Evolutionary conservation across 371 early-diverging fungal species (phyloP), one percentile per base, ranked within the genome.

Genomic region (Nematocida minor): DNA sequence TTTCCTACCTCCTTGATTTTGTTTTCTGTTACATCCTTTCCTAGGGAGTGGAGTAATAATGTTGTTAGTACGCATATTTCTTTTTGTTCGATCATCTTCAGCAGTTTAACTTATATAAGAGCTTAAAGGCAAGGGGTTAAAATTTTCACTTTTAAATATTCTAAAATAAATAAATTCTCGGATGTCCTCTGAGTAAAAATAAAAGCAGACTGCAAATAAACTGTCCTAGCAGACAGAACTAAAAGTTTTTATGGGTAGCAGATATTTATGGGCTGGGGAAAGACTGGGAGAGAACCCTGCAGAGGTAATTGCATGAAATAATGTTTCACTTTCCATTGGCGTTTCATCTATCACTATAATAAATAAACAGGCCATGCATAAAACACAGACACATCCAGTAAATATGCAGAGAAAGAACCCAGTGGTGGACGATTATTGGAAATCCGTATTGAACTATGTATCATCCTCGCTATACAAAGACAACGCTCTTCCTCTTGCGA

Each of bases 401-500:
- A 62, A 42, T 41, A 46, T 55, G 55, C 55, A 68, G 20, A 74
- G 60, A 60, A 74, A 74, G 53, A 27, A 74, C 14, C 48, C 22
- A 16, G 34, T 41, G 25, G 55, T 74, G 44, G 77, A 74, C 18
- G 77, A 74, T 49, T 74, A 74, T 55, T 74, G 77, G 77, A 74
- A 64, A 34, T 22, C 40, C 44, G 36, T 74, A 29, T 48, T 74
- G 29, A 53, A 40, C 16, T 62, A 64, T 48, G 34, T 74, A 11
- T 38, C 66, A 11, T 16, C 51, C 22, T 63, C 40, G 40, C n/a
- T 51, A 22, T 40, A 77, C 27, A 95, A 94, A 84, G 87, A 88
- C 41, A 92, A 96, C 80, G 88, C 90, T 31, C 84, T 98, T 71
- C 99, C 99, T 9, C 85, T 97, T 53, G 97, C 97, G n/a, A 86